Evolutionary conservation across 1,284 basidiomycete genomes (phyloP).

Genomic region (Irpex sp.): DNA sequence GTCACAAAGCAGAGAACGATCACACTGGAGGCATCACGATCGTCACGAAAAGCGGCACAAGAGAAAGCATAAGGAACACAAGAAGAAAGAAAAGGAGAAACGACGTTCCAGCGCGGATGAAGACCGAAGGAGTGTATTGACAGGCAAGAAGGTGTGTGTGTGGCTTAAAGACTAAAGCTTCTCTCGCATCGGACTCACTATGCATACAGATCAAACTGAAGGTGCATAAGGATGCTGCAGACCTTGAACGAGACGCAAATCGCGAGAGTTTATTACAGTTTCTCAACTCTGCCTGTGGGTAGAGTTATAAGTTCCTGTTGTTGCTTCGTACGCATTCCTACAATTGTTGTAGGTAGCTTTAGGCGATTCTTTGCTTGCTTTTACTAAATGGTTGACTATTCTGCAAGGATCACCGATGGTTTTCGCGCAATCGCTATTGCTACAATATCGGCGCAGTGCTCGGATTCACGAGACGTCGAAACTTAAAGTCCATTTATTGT

Average conservation of each 20-base stretch:
- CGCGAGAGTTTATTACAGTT: constrained; percentile 59
- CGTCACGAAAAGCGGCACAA: constrained; percentile 9
- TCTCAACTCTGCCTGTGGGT: constrained; percentile 60
- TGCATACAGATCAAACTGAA: constrained; percentile 62
- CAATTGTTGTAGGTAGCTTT: background rate
- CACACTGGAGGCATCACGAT: constrained; percentile 2
- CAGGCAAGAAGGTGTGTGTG: constrained; percentile 61
- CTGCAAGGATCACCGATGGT: no score
- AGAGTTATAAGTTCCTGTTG: constrained; percentile 18
- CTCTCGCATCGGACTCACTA: background rate
- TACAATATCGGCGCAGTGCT: no score
- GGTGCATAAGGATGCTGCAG: constrained; percentile 62
- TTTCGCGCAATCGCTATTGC: no score
- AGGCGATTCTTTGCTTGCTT: no score
- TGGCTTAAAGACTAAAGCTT: constrained; percentile 4
- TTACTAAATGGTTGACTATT: no score
- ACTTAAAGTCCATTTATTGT: constrained; percentile 1
- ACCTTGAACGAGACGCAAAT: constrained; percentile 62
- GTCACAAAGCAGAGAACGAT: constrained; percentile 13
- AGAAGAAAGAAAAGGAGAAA: constrained; percentile 39
- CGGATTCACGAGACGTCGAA: background rate
- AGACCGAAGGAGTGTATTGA: constrained; percentile 57
- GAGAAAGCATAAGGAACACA: constrained; percentile 20
- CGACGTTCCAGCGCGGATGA: constrained; percentile 24
- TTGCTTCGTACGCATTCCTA: background rate